Evolutionary conservation across 2,329 filamentous ascomycete species (phyloP).

Genomic region (Colletotrichum sp.): DNA sequence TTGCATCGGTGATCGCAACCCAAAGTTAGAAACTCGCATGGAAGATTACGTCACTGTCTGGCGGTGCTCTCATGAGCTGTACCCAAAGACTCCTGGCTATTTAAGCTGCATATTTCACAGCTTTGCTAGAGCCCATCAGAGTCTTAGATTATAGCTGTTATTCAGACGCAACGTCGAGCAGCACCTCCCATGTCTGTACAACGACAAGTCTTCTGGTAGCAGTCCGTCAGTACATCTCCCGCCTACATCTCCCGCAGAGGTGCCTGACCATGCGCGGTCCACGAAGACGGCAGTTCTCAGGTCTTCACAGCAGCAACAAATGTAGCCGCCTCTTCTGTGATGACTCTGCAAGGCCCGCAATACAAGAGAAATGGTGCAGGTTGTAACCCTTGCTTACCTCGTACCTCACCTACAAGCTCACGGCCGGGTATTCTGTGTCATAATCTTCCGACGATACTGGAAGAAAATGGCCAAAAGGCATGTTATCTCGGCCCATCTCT

Average conservation of each 20-base stretch:
- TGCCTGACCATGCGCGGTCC: neutral
- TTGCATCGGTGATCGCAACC: too few species aligned
- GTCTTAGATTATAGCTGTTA: too few species aligned
- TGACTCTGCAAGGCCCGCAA: neutral
- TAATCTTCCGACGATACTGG: neutral
- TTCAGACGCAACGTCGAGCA: too few species aligned
- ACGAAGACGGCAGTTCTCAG: neutral
- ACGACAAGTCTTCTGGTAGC: neutral
- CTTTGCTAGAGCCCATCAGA: too few species aligned
- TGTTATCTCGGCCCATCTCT: neutral
- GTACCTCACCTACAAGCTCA: neutral
- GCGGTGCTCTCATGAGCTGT: too few species aligned
- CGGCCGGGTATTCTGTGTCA: neutral
- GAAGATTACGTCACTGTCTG: too few species aligned
- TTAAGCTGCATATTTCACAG: too few species aligned
- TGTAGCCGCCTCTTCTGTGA: too few species aligned
- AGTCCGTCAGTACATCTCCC: neutral
- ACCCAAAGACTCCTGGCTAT: too few species aligned
- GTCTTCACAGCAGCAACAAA: neutral
- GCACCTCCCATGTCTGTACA: too few species aligned
- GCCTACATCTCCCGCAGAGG: neutral
- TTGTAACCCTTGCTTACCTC: neutral
- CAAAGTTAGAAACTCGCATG: too few species aligned
- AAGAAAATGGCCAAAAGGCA: neutral
- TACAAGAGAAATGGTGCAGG: neutral